Percentiles rank a stretch among this genome's conserved stretches.
Conservation (phyloP, 352 stramenopile genomes). For the Phytophthora chlamydospora region DNA sequence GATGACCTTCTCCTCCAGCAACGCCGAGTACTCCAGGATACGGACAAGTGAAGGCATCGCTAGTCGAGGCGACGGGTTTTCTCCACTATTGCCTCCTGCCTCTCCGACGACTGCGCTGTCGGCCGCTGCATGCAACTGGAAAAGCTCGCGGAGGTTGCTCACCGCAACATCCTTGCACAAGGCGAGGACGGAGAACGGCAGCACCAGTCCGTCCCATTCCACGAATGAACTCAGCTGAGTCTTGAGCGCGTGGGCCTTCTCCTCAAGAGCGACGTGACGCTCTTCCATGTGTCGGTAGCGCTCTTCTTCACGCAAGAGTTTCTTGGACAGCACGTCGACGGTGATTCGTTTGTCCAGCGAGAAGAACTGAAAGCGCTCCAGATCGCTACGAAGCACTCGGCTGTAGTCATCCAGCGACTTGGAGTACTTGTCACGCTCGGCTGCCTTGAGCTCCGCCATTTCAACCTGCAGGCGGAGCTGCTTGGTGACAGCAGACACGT, state of each 20-base stretch:
- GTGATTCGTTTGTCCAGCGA: conserved; percentile 79
- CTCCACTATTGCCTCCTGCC: background rate
- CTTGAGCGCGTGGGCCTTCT: conserved; percentile 51
- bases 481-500: conserved; percentile 44
- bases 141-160: conserved; percentile 56
- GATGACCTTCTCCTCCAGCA: conserved; percentile 45
- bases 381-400: conserved; percentile 66
- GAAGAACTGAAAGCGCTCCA: conserved; percentile 83
- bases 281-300: conserved; percentile 66
- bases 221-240: conserved; percentile 54
- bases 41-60: conserved; percentile 51
- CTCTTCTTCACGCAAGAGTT: conserved; percentile 74
- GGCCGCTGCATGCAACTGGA: conserved; percentile 46
- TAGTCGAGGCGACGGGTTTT: conserved; percentile 33
- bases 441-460: conserved; percentile 56
- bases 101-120: conserved; percentile 18
- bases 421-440: conserved; percentile 68
- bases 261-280: conserved; percentile 55
- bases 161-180: conserved; percentile 61
- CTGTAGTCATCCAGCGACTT: conserved; percentile 78
- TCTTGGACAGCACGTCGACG: conserved; percentile 80
- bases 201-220: conserved; percentile 53
- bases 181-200: conserved; percentile 55
- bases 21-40: conserved; percentile 51
- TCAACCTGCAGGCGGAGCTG: conserved; percentile 58